Percentiles rank a stretch among this genome's conserved stretches.
These are phyloP conservation scores for Vachellia collinsii DNA, from an alignment of 306 rosid species.

Conservation along the genomic window DNA sequence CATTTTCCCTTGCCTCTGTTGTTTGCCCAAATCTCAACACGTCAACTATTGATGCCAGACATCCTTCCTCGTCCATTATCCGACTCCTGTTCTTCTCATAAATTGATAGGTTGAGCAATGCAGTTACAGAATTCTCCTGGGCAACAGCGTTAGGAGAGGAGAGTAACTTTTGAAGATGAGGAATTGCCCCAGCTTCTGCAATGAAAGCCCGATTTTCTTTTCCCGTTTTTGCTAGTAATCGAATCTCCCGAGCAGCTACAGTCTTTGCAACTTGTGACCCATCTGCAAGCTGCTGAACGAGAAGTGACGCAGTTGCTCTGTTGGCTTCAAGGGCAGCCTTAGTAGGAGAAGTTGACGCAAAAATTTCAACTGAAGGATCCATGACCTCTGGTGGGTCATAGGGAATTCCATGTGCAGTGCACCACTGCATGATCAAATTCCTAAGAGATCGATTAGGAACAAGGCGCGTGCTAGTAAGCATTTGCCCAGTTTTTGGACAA, in stretches of 20 bases:
- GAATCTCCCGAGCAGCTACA: conserved; percentile 80
- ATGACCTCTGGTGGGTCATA: conserved; percentile 62
- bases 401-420: conserved; percentile 67
- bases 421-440: conserved; percentile 84
- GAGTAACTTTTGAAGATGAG: conserved; percentile 64
- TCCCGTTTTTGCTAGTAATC: conserved; percentile 83
- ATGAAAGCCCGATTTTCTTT: conserved; percentile 79
- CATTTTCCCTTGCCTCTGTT: conserved; percentile 84
- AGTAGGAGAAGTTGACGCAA: conserved; percentile 63
- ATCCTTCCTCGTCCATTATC: conserved; percentile 79
- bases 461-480: conserved; percentile 57
- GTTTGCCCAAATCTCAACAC: conserved; percentile 75
- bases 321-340: conserved; percentile 72
- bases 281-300: conserved; percentile 67
- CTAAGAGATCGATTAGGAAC: conserved; percentile 75
- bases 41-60: conserved; percentile 65
- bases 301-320: conserved; percentile 58
- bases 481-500: conserved; percentile 82
- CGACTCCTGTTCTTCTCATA: conserved; percentile 73
- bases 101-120: conserved; percentile 81
- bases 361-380: conserved; percentile 56
- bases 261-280: conserved; percentile 65
- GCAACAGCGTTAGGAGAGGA: conserved; percentile 63
- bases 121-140: conserved; percentile 89
- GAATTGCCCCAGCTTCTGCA: conserved; percentile 88